Evolutionary conservation across 1,139 yeast species (phyloP).

Genomic region (Maudiozyma humilis): DNA sequence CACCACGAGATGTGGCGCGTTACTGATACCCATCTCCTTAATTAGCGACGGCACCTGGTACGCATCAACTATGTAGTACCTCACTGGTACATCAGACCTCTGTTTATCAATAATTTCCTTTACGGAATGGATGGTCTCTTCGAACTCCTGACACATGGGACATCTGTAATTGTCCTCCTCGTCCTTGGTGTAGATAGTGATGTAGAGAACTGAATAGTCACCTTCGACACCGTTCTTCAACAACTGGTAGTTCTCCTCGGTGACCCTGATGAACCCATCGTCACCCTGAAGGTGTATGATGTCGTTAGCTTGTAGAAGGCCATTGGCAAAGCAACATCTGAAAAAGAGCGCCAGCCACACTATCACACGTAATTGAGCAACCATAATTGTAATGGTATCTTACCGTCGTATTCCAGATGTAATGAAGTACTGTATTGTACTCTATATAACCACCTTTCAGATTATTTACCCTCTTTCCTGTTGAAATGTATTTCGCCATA

Average conservation of each 20-base stretch:
- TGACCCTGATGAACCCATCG: conserved; percentile 26
- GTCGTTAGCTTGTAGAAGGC: conserved; percentile 5
- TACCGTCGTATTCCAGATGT: no score
- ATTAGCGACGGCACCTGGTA: conserved; percentile 37
- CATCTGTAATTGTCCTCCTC: conserved; percentile 33
- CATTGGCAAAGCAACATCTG: neutral
- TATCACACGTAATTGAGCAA: neutral
- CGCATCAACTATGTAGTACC: conserved; percentile 47
- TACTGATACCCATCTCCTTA: conserved; percentile 35
- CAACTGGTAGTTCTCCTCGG: conserved; percentile 28
- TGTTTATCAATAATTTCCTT: conserved; percentile 40
- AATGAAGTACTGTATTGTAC: no score
- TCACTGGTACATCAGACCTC: conserved; percentile 36
- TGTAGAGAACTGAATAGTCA: conserved; percentile 37
- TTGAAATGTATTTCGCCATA: no score
- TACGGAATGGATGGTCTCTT: conserved; percentile 36
- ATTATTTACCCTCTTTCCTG: no score
- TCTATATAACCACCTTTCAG: no score
- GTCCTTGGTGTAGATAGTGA: conserved; percentile 37
- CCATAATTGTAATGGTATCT: no score
- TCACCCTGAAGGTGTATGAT: conserved; percentile 15
- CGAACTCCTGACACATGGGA: conserved; percentile 36
- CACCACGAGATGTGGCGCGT: conserved; percentile 59
- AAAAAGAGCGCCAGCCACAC: neutral
- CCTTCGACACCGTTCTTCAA: conserved; percentile 34